phyloP scores from a whole-genome alignment of 2,329 filamentous ascomycete species.

The Cladosporium halotolerans region DNA sequence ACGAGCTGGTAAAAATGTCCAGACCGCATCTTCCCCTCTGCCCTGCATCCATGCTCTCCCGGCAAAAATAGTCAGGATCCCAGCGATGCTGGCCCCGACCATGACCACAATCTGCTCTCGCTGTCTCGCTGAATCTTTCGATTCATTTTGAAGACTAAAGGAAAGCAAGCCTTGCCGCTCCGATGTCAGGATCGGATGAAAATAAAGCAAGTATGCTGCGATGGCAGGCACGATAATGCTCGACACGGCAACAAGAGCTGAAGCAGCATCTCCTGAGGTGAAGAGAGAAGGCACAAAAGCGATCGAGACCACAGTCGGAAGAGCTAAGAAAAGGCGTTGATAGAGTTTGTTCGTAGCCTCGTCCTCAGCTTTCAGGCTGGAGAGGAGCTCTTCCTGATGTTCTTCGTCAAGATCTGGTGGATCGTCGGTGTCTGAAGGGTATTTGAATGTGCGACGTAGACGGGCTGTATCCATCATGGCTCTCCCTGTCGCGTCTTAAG shows the following conservation, averaged over 20 bases:
- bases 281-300: conserved; percentile 50
- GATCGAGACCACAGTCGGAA: conserved; percentile 53
- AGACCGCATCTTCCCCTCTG: conserved; percentile 23
- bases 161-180: conserved; percentile 33
- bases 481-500: no score
- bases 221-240: conserved; percentile 47
- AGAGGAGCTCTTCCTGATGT: conserved; percentile 60
- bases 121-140: no score
- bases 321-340: conserved; percentile 46
- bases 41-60: conserved; percentile 22
- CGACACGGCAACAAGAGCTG: conserved; percentile 47
- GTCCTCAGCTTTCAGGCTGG: conserved; percentile 50
- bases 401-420: conserved; percentile 67
- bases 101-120: conserved; percentile 45
- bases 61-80: conserved; percentile 40
- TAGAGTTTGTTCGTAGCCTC: conserved; percentile 30
- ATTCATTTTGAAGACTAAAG: background rate
- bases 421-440: conserved; percentile 52
- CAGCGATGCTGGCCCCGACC: conserved; percentile 49
- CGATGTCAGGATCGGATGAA: conserved; percentile 41
- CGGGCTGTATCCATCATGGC: conserved; percentile 50
- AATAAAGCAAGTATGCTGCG: conserved; percentile 54
- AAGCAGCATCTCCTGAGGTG: conserved; percentile 29
- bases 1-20: conserved; percentile 35
- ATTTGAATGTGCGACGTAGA: conserved; percentile 70